Percentiles rank a stretch among this genome's conserved stretches.
These are phyloP conservation scores for Solanum hybrid DNA, from an alignment of 305 asterid genomes.

Conservation along the genomic window DNA sequence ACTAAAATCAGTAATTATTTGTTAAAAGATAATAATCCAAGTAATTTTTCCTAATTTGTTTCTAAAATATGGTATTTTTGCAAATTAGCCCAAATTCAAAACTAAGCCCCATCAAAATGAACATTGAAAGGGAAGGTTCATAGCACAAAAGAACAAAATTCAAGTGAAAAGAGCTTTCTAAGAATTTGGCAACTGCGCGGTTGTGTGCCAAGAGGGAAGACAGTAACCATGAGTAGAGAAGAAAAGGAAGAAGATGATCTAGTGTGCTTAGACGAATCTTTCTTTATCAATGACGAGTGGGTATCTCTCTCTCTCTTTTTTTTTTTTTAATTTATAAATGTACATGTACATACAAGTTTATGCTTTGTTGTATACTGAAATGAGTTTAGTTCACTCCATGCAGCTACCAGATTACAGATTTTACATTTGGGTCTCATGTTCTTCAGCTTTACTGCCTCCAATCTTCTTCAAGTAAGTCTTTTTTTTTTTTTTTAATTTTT, in stretches of 20 bases:
- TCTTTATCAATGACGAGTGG: constrained; percentile 75
- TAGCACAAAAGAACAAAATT: neutral
- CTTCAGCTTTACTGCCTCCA: constrained; percentile 82
- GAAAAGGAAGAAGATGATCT: constrained; percentile 51
- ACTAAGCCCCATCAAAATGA: neutral
- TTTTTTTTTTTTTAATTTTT: neutral
- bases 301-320: neutral
- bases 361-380: neutral
- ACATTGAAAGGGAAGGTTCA: neutral
- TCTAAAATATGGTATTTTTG: neutral
- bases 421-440: constrained; percentile 74
- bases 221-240: neutral
- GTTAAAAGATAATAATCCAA: too few species aligned
- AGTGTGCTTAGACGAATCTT: constrained; percentile 68
- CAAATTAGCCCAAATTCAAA: neutral
- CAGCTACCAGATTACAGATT: constrained; percentile 75
- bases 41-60: too few species aligned
- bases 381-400: constrained; percentile 14
- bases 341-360: neutral
- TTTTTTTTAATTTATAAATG: too few species aligned
- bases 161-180: neutral
- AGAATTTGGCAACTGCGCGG: neutral
- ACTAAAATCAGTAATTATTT: too few species aligned
- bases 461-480: constrained; percentile 67
- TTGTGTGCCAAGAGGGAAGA: neutral